Evolutionary conservation across 2,329 filamentous ascomycete genomes (phyloP).

Genomic region (Paecilomyces niveus): DNA sequence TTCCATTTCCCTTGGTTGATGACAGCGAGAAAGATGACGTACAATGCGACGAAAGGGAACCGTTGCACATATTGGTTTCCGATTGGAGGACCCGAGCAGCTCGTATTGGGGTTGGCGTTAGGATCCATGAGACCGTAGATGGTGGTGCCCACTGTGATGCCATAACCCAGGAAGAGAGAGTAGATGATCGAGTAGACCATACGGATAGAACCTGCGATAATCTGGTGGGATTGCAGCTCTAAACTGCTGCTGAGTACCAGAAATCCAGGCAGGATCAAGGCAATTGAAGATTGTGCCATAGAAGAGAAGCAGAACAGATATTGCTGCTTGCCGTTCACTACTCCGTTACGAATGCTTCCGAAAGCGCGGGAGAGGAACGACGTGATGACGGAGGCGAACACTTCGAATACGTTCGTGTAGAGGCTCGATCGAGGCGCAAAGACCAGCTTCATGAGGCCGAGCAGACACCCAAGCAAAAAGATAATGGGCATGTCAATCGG

Average conservation of each 20-base stretch:
- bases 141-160: slow-evolving; percentile 60
- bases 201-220: slow-evolving; percentile 64
- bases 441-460: slow-evolving; percentile 68
- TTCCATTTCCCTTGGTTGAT: slow-evolving; percentile 78
- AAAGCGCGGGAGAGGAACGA: slow-evolving; percentile 64
- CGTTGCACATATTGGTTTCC: slow-evolving; percentile 43
- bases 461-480: slow-evolving; percentile 66
- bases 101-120: slow-evolving; percentile 44
- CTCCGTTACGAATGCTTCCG: slow-evolving; percentile 53
- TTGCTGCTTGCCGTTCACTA: slow-evolving; percentile 18
- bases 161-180: slow-evolving; percentile 64
- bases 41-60: slow-evolving; percentile 67
- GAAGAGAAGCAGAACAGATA: slow-evolving; percentile 63
- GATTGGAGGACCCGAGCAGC: slow-evolving; percentile 42
- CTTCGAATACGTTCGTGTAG: slow-evolving; percentile 57
- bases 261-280: slow-evolving; percentile 65
- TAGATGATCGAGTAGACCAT: slow-evolving; percentile 72
- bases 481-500: slow-evolving; percentile 71
- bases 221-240: slow-evolving; percentile 61
- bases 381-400: slow-evolving; percentile 56
- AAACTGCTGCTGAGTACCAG: slow-evolving; percentile 55
- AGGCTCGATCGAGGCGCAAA: slow-evolving; percentile 67
- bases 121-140: slow-evolving; percentile 57
- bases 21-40: slow-evolving; percentile 66
- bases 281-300: slow-evolving; percentile 65